A percentile compares a stretch with the other conserved stretches of the same genome.
phyloP scores from a whole-genome alignment of 371 early-diverging fungal species.

The Apophysomyces trapeziformis region DNA sequence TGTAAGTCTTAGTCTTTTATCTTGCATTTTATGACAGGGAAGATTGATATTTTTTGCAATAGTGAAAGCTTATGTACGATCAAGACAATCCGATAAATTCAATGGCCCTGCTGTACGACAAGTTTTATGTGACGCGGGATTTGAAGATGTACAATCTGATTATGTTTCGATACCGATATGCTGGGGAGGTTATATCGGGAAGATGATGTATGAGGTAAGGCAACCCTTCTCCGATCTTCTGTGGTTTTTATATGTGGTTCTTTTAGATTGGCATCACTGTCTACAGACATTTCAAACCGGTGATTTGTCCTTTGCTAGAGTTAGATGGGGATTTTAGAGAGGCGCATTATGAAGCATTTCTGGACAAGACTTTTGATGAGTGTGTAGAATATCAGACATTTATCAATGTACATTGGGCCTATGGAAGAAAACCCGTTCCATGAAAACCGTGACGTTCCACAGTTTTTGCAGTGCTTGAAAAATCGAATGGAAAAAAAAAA shows the following conservation, averaged over 20 bases:
- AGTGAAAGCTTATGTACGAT: slow-evolving; percentile 1
- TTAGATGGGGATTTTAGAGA: slow-evolving; percentile 25
- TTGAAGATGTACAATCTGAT: slow-evolving; percentile 33
- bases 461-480: not conserved
- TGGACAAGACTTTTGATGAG: slow-evolving; percentile 50
- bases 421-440: slow-evolving; percentile 25
- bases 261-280: slow-evolving; percentile 21
- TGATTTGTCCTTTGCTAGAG: slow-evolving; percentile 22
- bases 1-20: slow-evolving; percentile 4
- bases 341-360: slow-evolving; percentile 23
- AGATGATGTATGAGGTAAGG: slow-evolving; percentile 45
- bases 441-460: not conserved
- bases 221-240: not conserved
- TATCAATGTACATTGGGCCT: slow-evolving; percentile 42
- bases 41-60: not conserved
- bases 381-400: slow-evolving; percentile 47
- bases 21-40: not conserved
- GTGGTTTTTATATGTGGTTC: not conserved
- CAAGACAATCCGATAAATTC: slow-evolving; percentile 9
- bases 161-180: slow-evolving; percentile 45
- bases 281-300: slow-evolving; percentile 27
- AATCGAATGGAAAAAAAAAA: no score
- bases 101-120: slow-evolving; percentile 26
- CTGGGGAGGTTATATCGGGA: slow-evolving; percentile 52
- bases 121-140: slow-evolving; percentile 25